These are phyloP conservation scores for Termitomyces eurrhizus DNA, from an alignment of 768 basidiomycete genomes.

Conservation along the genomic window DNA sequence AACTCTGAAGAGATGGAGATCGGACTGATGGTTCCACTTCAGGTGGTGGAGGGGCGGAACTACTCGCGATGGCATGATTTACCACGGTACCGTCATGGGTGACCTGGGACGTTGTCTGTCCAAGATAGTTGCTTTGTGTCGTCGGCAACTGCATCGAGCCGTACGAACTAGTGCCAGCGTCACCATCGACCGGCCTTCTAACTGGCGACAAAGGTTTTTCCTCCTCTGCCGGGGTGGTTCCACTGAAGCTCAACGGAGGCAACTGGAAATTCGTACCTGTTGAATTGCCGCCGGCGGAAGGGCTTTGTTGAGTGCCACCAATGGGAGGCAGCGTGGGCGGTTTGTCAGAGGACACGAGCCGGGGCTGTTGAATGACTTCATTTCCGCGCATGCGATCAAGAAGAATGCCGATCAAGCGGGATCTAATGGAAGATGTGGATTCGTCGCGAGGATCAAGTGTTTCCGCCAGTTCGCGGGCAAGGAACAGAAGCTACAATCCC, in stretches of 20 bases:
- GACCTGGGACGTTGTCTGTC: conserved; percentile 8
- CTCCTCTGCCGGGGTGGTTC: conserved; percentile 9
- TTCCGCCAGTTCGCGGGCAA: conserved; percentile 81
- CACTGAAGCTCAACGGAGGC: conserved; percentile 55
- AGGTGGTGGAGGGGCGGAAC: conserved; percentile 9
- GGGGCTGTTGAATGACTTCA: conserved; percentile 14
- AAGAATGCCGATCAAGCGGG: conserved; percentile 58
- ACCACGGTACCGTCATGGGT: not conserved
- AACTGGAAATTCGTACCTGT: conserved; percentile 40
- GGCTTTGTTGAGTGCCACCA: conserved; percentile 15
- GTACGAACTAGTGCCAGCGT: conserved; percentile 5
- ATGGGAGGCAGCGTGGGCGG: conserved; percentile 36
- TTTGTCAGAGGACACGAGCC: conserved; percentile 19
- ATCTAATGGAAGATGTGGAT: conserved; percentile 66
- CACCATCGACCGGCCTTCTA: conserved; percentile 15
- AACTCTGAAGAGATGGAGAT: not conserved
- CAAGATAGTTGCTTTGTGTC: conserved; percentile 3
- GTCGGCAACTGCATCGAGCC: not conserved
- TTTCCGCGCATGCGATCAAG: conserved; percentile 56
- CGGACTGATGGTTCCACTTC: not conserved
- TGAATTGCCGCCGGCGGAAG: not conserved
- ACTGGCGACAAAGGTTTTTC: conserved; percentile 20
- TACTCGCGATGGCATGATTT: conserved; percentile 3
- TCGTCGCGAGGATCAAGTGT: conserved; percentile 74
- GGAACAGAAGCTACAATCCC: conserved; percentile 66